A percentile compares a stretch with the other conserved stretches of the same genome.
Evolutionary conservation across 768 basidiomycete genomes (phyloP).

Genomic region (Suillus subalutaceus): DNA sequence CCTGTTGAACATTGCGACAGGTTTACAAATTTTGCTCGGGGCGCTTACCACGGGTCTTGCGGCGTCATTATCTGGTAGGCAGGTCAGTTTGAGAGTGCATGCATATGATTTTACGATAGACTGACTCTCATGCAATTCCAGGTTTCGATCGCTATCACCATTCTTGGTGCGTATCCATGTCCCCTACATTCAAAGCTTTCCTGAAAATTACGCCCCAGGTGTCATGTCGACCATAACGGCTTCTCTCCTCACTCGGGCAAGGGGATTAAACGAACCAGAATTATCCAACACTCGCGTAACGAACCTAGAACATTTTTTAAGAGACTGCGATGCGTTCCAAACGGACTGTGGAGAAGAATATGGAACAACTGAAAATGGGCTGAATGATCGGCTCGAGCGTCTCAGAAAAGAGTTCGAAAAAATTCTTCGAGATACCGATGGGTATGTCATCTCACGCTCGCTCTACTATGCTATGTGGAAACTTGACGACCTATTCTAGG

Average conservation of each 20-base stretch:
- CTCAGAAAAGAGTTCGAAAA: slow-evolving; percentile 32
- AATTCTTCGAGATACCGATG: slow-evolving; percentile 22
- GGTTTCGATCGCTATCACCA: slow-evolving; percentile 33
- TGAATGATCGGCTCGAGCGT: slow-evolving; percentile 12
- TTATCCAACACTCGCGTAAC: slow-evolving; percentile 55
- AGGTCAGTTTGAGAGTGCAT: slow-evolving; percentile 35
- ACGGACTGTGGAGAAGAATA: slow-evolving; percentile 56
- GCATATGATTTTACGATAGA: neutral
- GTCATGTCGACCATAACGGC: slow-evolving; percentile 68
- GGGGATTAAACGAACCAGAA: slow-evolving; percentile 74
- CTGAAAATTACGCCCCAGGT: slow-evolving; percentile 37
- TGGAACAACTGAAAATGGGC: slow-evolving; percentile 9
- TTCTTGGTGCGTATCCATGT: slow-evolving; percentile 37
- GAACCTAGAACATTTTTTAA: slow-evolving; percentile 68
- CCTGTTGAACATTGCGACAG: slow-evolving; percentile 53
- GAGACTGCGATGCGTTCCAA: slow-evolving; percentile 58
- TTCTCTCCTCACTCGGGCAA: slow-evolving; percentile 69
- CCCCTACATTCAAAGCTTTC: neutral
- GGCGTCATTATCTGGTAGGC: slow-evolving; percentile 41
- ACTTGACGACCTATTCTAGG: neutral
- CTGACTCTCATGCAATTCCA: slow-evolving; percentile 16
- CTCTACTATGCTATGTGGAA: neutral
- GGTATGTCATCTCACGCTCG: neutral
- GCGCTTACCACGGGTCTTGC: slow-evolving; percentile 71
- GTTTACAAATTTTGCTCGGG: slow-evolving; percentile 63